Percentiles rank a stretch among this genome's conserved stretches.
These are phyloP conservation scores for Ambrosia hybrid DNA, from an alignment of 140 eudicot genomes.

Conservation along the genomic window DNA sequence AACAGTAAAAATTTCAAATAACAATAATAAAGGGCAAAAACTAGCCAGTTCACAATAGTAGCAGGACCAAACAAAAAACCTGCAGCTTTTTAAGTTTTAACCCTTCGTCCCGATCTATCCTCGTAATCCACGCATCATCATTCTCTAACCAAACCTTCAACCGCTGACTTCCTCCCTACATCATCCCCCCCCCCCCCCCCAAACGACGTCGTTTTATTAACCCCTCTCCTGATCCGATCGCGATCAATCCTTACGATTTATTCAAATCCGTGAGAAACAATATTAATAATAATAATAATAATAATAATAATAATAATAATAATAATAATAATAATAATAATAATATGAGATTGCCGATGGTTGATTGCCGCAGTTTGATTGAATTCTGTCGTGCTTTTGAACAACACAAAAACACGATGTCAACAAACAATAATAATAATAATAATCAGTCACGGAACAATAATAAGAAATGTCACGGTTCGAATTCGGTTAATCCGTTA, in stretches of 20 bases:
- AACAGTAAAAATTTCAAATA: neutral
- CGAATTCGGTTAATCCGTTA: conserved; percentile 26
- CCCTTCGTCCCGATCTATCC: conserved; percentile 35
- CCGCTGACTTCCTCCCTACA: conserved; percentile 17
- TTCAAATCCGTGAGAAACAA: no score
- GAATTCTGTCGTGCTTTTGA: conserved; percentile 59
- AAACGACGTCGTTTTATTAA: neutral
- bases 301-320: no score
- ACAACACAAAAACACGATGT: conserved; percentile 36
- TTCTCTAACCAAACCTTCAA: conserved; percentile 28
- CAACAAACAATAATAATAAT: conserved; percentile 7
- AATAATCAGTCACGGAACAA: conserved; percentile 25
- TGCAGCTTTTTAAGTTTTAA: conserved; percentile 30
- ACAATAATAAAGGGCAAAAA: neutral
- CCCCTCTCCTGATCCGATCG: neutral
- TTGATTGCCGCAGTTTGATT: conserved; percentile 61
- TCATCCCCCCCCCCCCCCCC: neutral
- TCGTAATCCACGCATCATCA: conserved; percentile 35
- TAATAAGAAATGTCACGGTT: conserved; percentile 12
- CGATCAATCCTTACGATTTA: no score
- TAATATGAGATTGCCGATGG: conserved; percentile 56
- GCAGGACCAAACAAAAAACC: neutral
- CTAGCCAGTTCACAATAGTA: neutral
- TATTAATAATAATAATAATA: no score
- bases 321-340: no score